Evolutionary conservation across 2,329 filamentous ascomycete species (phyloP), one percentile per base, ranked within the genome.

Genomic region (Mycogone perniciosa): DNA sequence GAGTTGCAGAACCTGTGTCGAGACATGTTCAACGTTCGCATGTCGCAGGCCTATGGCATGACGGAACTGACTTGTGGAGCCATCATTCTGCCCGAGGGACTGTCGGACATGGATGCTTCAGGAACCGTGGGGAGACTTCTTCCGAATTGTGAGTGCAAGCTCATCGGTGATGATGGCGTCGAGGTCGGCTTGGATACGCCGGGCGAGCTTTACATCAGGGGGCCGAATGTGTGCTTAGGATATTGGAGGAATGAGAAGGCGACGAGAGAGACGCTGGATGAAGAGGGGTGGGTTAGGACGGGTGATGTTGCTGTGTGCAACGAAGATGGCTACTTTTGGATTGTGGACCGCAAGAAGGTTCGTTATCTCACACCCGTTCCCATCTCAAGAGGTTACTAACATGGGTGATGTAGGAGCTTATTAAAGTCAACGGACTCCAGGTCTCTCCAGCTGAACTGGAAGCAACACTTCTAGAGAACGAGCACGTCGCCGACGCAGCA

Each of bases 21-120:
- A 54, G 64, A 64, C 26, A 60, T 66, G 3, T 71, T 73, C 48
- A 57, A 62, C 4, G 54, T 72, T 26, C 64, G 67, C 39, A 66
- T 76, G 30, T 66, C 65, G 61, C 79, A 81, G 57, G 80, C 76
- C 1, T 82, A 78, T 74, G 81, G 81, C 4, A 82, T 84, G 80
- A 83, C 81, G 0, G 81, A 84, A 62, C 66, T 69, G 11, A 69
- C 67, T 3, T 71, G 67, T 46, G 68, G 65, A 6, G 73, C 68
- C 1, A 64, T 74, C 11, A 71, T 70, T 41, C 66, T 76, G 6
- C 70, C 72, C 1, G 65, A 63, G 2, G 66, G 68, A 2, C 51
- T 67, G n/a, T 55, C 55, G 48, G 59, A 58, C 11, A 40, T 33
- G 30, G 62, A 68, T 35, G 71, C 68, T 20, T 20, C 20, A 9